These are phyloP conservation scores for Neonothopanus nambi DNA, from an alignment of 1,284 basidiomycete genomes.

Conservation along the genomic window DNA sequence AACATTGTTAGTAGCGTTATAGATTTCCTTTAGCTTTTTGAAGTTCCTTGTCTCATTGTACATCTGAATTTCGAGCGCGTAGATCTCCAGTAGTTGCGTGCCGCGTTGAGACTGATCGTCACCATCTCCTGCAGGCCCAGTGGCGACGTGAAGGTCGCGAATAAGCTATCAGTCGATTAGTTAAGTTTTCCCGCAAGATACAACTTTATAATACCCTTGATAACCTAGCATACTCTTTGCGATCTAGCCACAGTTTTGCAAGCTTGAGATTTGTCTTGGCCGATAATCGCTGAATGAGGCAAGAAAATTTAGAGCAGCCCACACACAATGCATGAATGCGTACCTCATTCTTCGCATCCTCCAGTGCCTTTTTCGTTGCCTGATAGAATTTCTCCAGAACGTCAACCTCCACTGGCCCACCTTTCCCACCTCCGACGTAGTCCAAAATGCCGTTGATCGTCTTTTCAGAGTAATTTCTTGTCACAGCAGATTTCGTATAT, in stretches of 20 bases:
- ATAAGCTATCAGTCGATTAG: conserved; percentile 51
- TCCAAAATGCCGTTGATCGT: conserved; percentile 98
- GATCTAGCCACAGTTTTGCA: conserved; percentile 95
- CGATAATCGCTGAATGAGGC: conserved; percentile 72
- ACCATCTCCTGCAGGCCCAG: conserved; percentile 59
- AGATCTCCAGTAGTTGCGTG: conserved; percentile 95
- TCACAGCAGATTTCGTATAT: conserved; percentile 92
- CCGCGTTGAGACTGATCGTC: conserved; percentile 89
- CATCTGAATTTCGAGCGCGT: conserved; percentile 99
- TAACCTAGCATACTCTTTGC: conserved; percentile 87
- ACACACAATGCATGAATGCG: conserved; percentile 20
- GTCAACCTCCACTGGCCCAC: conserved; percentile 80
- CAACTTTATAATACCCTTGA: conserved; percentile 57
- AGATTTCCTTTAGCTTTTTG: conserved; percentile 98
- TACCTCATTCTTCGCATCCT: conserved; percentile 95
- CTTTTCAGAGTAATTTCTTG: conserved; percentile 94
- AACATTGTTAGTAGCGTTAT: conserved; percentile 91
- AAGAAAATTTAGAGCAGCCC: not conserved
- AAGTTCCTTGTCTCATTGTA: conserved; percentile 95
- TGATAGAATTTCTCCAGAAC: conserved; percentile 95
- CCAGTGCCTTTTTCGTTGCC: conserved; percentile 85
- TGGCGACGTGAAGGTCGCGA: conserved; percentile 70
- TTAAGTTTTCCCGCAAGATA: not conserved
- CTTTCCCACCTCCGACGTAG: conserved; percentile 94
- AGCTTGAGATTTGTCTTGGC: conserved; percentile 97